Evolutionary conservation across 129 eudicot genomes (phyloP), one percentile per base, ranked within the genome.

Genomic region (Mikania micrantha): DNA sequence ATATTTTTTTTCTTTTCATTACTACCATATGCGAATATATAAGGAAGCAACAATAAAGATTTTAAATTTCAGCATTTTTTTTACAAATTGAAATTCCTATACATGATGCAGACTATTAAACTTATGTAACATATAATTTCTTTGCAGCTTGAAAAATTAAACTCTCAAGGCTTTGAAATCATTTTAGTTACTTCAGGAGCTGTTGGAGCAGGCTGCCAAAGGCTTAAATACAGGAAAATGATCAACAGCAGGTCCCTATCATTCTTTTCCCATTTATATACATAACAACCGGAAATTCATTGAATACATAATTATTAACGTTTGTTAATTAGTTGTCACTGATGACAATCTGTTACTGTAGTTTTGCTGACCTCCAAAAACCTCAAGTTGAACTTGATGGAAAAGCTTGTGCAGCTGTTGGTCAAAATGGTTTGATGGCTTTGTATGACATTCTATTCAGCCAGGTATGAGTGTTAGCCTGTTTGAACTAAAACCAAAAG

Each of bases 341-440:
- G 24, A 38, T 74, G 65, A 66, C 13, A 53, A 17, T 27, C 10
- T 34, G 73, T 24, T 79, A 20, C 32, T 67, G 35, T 83, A 91
- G 97, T 63, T 91, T 91, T 64, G 90, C 97, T 64, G 97, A 91
- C 66, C 87, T 91, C 16, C 97, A 91, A 69, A 91, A 91, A 70
- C 97, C 97, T 29, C 95, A 91, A 85, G 32, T 28, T 28, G 32
- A 28, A 28, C 32, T 28, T 28, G 2, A 28, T 28, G 32, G 32
- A 28, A 28, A 4, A 28, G 32, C 32, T 28, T 28, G 32, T 28
- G 32, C 32, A 28, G 32, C 2, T 28, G 32, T 28, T 4, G 32
- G 32, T 28, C 32, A 4, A 28, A 28, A 28, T 28, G 32, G 32
- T 28, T 28, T 28, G 32, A 28, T 28, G 32, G 32, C 32, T 4